Conservation (phyloP, 2,329 filamentous ascomycete genomes). For the Hymenoscyphus fructigenus region DNA sequence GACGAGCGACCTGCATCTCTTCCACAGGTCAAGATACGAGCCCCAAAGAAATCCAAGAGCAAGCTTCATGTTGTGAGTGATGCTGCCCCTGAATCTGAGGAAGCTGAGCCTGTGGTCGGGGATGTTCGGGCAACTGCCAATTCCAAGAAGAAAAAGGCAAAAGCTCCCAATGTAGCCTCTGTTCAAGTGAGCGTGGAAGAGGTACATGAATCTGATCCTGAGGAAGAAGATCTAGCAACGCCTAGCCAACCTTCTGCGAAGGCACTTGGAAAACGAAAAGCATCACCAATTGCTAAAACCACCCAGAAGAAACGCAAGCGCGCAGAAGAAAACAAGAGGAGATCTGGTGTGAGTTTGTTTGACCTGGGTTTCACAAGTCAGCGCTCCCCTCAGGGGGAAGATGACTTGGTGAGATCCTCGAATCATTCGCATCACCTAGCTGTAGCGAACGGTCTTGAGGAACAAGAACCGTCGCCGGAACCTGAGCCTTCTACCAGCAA, state of each 20-base stretch:
- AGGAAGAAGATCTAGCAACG: constrained; percentile 6
- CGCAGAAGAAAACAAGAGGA: constrained; percentile 10
- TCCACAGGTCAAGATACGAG: background rate
- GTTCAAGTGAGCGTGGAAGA: background rate
- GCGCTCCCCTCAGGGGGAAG: background rate
- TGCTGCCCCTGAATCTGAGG: background rate
- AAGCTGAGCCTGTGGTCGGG: background rate
- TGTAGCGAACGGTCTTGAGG: background rate
- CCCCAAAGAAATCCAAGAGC: background rate
- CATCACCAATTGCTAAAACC: constrained; percentile 4
- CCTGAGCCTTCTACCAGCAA: background rate
- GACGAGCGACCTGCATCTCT: background rate
- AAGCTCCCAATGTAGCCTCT: background rate
- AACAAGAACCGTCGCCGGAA: background rate
- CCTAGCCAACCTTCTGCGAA: constrained; percentile 23
- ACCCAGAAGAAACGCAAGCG: constrained; percentile 22
- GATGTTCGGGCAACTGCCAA: background rate
- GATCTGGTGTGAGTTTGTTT: constrained; percentile 15
- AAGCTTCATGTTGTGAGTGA: background rate
- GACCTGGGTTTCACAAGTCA: constrained; percentile 8
- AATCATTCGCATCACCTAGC: background rate
- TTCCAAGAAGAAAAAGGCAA: background rate
- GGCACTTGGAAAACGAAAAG: constrained; percentile 30
- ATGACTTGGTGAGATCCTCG: background rate
- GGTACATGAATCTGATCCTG: background rate